A percentile compares a stretch with the other conserved stretches of the same genome.
phyloP scores from a whole-genome alignment of 2,329 filamentous ascomycete genomes.

The Beauveria varroae region DNA sequence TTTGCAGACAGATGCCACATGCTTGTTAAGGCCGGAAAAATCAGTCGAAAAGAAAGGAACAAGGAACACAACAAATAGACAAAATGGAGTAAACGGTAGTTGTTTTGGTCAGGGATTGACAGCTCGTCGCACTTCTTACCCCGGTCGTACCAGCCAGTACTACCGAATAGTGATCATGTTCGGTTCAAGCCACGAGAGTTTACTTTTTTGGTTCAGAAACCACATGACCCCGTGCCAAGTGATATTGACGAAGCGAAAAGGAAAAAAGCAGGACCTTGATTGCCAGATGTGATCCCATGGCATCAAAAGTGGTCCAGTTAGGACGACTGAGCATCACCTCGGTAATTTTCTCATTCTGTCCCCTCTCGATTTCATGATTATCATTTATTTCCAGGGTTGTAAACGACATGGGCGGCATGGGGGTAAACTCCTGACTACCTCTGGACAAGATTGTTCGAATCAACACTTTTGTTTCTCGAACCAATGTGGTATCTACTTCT shows the following conservation, averaged over 20 bases:
- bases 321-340: background rate
- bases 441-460: background rate
- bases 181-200: slow-evolving; percentile 1
- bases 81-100: background rate
- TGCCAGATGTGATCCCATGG: background rate
- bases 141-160: background rate
- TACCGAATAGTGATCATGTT: background rate
- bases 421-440: background rate
- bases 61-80: background rate
- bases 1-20: background rate
- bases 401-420: background rate
- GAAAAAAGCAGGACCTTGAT: background rate
- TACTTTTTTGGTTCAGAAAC: background rate
- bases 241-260: no score
- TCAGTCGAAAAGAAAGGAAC: background rate
- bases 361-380: background rate
- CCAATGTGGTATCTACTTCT: background rate
- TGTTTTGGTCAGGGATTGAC: background rate
- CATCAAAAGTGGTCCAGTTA: background rate
- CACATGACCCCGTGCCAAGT: background rate
- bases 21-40: background rate
- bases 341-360: no score
- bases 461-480: background rate
- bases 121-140: background rate
- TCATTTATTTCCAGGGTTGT: background rate